Percentiles rank a stretch among this genome's conserved stretches.
Evolutionary conservation across 345 rosid species (phyloP).

Genomic region (Eucalyptus fibrosa): DNA sequence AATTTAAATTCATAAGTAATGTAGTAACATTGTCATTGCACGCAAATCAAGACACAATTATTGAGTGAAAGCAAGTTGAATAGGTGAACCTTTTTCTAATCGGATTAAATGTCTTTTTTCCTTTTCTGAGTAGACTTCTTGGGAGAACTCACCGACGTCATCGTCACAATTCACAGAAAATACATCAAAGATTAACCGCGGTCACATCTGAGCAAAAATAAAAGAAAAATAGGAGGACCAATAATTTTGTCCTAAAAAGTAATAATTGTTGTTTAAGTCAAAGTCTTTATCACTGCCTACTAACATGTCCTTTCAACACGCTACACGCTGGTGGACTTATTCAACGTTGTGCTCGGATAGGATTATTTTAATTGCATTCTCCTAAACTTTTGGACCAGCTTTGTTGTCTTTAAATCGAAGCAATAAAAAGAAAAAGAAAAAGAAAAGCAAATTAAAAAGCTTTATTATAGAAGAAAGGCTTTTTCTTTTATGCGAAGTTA

Average conservation of each 20-base stretch:
- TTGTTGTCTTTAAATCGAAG: not conserved
- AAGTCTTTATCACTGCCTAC: not conserved
- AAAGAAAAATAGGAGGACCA: not conserved
- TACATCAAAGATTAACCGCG: not conserved
- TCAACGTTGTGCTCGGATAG: not conserved
- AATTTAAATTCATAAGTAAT: not conserved
- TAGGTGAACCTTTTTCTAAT: not conserved
- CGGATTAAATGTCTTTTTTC: not conserved
- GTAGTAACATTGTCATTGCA: not conserved
- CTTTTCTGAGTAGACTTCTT: not conserved
- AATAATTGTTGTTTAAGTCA: not conserved
- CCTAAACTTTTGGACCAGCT: not conserved
- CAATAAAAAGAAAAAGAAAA: not conserved
- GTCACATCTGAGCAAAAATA: not conserved
- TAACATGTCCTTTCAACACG: not conserved
- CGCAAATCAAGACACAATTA: not conserved
- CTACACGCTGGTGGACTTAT: not conserved
- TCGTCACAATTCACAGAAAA: not conserved
- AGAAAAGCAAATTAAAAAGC: not conserved
- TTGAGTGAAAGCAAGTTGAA: not conserved
- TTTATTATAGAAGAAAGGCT: not conserved
- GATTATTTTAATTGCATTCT: not conserved
- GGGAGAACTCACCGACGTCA: not conserved
- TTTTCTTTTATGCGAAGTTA: not conserved
- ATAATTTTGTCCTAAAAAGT: not conserved